A percentile compares a stretch with the other conserved stretches of the same genome.
phyloP scores from a whole-genome alignment of 306 rosid species.

The Delonix regia region DNA sequence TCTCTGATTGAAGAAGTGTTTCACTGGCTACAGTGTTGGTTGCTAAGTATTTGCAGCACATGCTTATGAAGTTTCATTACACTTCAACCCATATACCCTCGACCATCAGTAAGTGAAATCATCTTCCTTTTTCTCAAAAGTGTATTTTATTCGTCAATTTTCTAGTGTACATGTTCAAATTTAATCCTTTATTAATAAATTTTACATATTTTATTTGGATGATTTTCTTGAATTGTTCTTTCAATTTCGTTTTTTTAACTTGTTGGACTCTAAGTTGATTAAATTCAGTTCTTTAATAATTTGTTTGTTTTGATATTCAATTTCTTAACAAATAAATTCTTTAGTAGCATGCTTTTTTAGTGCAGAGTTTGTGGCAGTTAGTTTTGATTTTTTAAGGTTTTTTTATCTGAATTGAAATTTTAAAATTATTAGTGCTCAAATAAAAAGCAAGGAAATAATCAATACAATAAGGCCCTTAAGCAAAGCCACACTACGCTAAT shows the following conservation, averaged over 20 bases:
- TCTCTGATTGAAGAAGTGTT: too few relatives aligned
- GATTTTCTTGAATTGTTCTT: background rate
- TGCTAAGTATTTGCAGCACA: slow-evolving; percentile 87
- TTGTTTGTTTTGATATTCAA: background rate
- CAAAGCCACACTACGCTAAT: too few relatives aligned
- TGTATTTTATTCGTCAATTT: background rate
- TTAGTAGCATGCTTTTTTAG: background rate
- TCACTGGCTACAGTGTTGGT: slow-evolving; percentile 87
- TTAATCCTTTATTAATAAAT: too few relatives aligned
- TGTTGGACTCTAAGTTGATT: background rate
- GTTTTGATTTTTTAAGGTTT: background rate
- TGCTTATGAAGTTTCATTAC: slow-evolving; percentile 83
- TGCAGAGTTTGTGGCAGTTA: background rate
- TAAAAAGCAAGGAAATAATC: background rate
- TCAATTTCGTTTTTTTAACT: background rate
- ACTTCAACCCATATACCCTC: slow-evolving; percentile 65
- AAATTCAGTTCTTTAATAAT: background rate
- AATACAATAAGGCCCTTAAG: background rate
- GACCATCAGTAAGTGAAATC: slow-evolving; percentile 60
- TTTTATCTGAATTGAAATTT: background rate
- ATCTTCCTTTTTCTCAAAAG: background rate
- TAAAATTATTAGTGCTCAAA: background rate
- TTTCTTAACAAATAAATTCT: background rate
- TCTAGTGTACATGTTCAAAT: too few relatives aligned
- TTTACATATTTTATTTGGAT: background rate